A percentile compares a stretch with the other conserved stretches of the same genome.
Evolutionary conservation across 768 basidiomycete species (phyloP).

Genomic region (Mycena polygramma): DNA sequence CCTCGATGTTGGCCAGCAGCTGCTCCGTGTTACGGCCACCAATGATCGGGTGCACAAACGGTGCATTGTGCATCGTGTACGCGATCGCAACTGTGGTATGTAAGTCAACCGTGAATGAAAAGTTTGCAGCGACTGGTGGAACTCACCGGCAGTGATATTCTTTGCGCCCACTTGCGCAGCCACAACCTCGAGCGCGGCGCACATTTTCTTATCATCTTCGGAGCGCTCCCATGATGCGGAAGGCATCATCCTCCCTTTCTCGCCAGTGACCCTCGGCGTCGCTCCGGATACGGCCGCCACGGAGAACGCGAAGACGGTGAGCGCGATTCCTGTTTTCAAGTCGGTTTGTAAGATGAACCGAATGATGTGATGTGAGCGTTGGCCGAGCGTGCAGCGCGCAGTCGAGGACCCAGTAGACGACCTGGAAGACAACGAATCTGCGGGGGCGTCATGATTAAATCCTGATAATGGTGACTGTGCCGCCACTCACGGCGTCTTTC

Average conservation of each 20-base stretch:
- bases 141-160: constrained; percentile 45
- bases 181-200: constrained; percentile 52
- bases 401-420: too few species aligned
- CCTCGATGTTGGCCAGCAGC: constrained; percentile 54
- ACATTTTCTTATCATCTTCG: constrained; percentile 46
- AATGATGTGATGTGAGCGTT: too few species aligned
- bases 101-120: constrained; percentile 33
- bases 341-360: too few species aligned
- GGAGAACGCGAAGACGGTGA: constrained; percentile 53
- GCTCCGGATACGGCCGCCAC: constrained; percentile 42
- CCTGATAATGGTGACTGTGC: too few species aligned
- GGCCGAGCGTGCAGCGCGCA: too few species aligned
- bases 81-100: constrained; percentile 16
- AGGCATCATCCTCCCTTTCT: constrained; percentile 47
- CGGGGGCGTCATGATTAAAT: too few species aligned
- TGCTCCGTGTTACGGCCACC: constrained; percentile 58
- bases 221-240: constrained; percentile 49
- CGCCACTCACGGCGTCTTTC: too few species aligned
- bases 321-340: constrained; percentile 42
- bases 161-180: constrained; percentile 55
- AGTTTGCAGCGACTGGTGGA: too few species aligned
- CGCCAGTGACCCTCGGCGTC: constrained; percentile 41
- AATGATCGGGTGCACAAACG: constrained; percentile 56
- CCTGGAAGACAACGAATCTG: too few species aligned
- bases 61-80: constrained; percentile 56